Conservation (phyloP, 345 rosid species). For the Citrus hindsii region DNA sequence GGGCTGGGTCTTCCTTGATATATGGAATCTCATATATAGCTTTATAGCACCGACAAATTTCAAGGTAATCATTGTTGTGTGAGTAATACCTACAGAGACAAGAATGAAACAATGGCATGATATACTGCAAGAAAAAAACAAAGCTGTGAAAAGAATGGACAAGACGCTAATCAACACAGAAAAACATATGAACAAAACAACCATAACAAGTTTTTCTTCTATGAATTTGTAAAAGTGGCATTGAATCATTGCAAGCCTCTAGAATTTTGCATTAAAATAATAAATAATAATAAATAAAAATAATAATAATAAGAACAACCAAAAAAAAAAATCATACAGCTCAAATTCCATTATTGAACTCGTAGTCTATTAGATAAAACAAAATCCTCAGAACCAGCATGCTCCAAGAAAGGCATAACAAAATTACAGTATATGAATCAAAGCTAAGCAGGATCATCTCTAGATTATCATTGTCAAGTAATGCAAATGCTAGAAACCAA, state of each 20-base stretch:
- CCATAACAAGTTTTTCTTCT: background rate
- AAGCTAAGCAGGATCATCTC: background rate
- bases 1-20: constrained; percentile 67
- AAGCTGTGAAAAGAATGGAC: background rate
- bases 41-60: constrained; percentile 91
- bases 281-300: background rate
- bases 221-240: background rate
- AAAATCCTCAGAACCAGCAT: too few species aligned
- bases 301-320: background rate
- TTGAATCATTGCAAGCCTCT: background rate
- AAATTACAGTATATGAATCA: background rate
- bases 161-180: background rate
- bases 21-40: constrained; percentile 90
- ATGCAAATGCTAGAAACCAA: background rate
- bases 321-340: background rate
- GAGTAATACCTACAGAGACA: constrained; percentile 60
- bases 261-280: background rate
- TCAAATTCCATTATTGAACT: background rate
- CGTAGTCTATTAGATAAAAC: background rate
- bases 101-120: constrained; percentile 1
- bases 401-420: background rate
- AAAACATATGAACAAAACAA: background rate
- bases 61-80: constrained; percentile 80
- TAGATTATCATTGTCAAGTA: background rate
- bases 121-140: background rate